These are phyloP conservation scores for Termitomyces bulborhizus DNA, from an alignment of 768 basidiomycete genomes.

Conservation along the genomic window DNA sequence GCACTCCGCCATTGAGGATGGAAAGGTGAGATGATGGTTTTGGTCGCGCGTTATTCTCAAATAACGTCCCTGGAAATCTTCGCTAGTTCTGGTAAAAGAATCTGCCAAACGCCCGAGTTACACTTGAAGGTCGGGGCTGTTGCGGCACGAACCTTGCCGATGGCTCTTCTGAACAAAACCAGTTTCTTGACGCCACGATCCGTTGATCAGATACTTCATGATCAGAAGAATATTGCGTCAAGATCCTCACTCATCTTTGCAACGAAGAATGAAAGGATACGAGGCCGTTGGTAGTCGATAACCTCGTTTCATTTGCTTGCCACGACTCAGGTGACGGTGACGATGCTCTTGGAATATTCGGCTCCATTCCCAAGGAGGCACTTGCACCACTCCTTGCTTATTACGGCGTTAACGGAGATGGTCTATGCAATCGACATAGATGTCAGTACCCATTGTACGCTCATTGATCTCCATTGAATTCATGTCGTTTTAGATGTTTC, in stretches of 20 bases:
- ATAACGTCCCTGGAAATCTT: too few species aligned
- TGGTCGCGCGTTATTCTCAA: not conserved
- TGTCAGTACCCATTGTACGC: conserved; percentile 18
- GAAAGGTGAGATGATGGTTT: conserved; percentile 3
- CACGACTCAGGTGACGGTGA: not conserved
- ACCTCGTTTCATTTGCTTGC: conserved; percentile 6
- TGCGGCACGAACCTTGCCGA: not conserved
- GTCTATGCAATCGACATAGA: conserved; percentile 27
- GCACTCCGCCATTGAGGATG: conserved; percentile 16
- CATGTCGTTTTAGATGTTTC: conserved; percentile 27
- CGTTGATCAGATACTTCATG: conserved; percentile 6
- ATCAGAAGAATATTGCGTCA: conserved; percentile 5
- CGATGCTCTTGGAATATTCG: conserved; percentile 14
- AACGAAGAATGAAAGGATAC: not conserved
- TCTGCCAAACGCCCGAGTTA: conserved; percentile 1
- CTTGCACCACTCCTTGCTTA: conserved; percentile 32
- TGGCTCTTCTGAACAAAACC: not conserved
- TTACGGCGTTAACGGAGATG: conserved; percentile 30
- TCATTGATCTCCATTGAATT: not conserved
- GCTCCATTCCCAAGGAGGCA: conserved; percentile 13
- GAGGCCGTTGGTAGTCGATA: conserved; percentile 6
- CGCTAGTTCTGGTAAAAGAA: conserved; percentile 1
- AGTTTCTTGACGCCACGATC: conserved; percentile 9
- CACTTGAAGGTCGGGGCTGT: conserved; percentile 5
- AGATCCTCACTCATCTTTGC: conserved; percentile 5